Percentiles rank a stretch among this genome's conserved stretches.
phyloP scores from a whole-genome alignment of 2,329 filamentous ascomycete genomes.

The Canariomyces notabilis region DNA sequence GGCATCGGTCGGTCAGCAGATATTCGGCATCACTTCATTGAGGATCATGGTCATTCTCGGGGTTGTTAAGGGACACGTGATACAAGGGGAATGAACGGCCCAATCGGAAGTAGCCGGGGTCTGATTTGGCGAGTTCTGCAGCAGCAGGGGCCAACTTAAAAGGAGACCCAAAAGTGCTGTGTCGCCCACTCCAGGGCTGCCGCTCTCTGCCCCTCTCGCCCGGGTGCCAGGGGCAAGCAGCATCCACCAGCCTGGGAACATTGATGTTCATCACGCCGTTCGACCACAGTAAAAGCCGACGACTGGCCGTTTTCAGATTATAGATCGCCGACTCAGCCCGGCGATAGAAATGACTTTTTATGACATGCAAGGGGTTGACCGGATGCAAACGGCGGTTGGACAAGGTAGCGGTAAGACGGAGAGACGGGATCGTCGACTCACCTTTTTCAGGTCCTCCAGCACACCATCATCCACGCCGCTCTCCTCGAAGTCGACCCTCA shows the following conservation, averaged over 20 bases:
- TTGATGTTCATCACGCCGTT: constrained; percentile 16
- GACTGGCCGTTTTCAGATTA: background rate
- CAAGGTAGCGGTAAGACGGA: background rate
- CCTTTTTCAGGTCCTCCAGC: constrained; percentile 80
- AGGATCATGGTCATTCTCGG: constrained; percentile 5
- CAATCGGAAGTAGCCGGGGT: constrained; percentile 25
- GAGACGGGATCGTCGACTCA: constrained; percentile 48
- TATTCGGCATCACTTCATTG: background rate
- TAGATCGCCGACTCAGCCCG: background rate
- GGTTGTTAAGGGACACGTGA: constrained; percentile 22
- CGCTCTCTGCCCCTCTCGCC: constrained; percentile 35
- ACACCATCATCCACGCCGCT: constrained; percentile 85
- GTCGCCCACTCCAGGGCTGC: constrained; percentile 41
- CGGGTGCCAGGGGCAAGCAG: constrained; percentile 15
- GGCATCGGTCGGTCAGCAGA: constrained; percentile 13
- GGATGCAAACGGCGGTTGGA: background rate
- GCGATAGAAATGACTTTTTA: too few relatives aligned
- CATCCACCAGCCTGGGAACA: constrained; percentile 2
- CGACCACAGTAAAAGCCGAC: constrained; percentile 5
- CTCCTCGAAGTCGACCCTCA: constrained; percentile 94
- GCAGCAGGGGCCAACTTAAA: constrained; percentile 39
- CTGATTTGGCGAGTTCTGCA: constrained; percentile 19
- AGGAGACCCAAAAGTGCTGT: constrained; percentile 50
- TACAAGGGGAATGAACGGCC: constrained; percentile 9
- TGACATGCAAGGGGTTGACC: constrained; percentile 5